Evolutionary conservation across 2,329 filamentous ascomycete species (phyloP).

Genomic region (Rhexocercosporidium sp.): DNA sequence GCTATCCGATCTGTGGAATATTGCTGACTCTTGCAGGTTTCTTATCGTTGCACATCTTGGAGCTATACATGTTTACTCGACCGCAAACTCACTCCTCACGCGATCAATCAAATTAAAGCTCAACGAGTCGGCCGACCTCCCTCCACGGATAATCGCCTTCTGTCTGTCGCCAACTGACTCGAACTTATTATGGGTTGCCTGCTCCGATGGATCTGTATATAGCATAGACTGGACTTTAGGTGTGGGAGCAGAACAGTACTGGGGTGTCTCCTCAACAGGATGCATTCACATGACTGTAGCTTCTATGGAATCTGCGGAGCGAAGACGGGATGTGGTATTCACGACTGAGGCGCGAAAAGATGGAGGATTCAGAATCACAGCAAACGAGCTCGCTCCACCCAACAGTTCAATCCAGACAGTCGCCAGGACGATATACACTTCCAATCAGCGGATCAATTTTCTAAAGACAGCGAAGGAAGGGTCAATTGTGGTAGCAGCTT

Average conservation of each 20-base stretch:
- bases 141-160: slow-evolving; percentile 45
- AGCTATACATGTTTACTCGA: slow-evolving; percentile 80
- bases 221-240: slow-evolving; percentile 63
- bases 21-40: slow-evolving; percentile 51
- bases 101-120: slow-evolving; percentile 66
- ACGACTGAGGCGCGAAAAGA: slow-evolving; percentile 41
- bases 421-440: slow-evolving; percentile 48
- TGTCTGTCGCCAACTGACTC: slow-evolving; percentile 49
- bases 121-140: slow-evolving; percentile 33
- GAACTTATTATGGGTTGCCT: slow-evolving; percentile 63
- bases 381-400: slow-evolving; percentile 43
- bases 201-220: slow-evolving; percentile 62
- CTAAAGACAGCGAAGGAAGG: slow-evolving; percentile 60
- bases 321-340: slow-evolving; percentile 43
- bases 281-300: slow-evolving; percentile 44
- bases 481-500: slow-evolving; percentile 61
- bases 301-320: slow-evolving; percentile 41
- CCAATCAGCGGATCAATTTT: slow-evolving; percentile 48
- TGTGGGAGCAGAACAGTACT: slow-evolving; percentile 48
- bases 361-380: slow-evolving; percentile 42
- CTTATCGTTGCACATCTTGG: slow-evolving; percentile 77
- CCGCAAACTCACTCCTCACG: slow-evolving; percentile 79
- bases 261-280: slow-evolving; percentile 44
- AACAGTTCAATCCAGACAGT: slow-evolving; percentile 37
- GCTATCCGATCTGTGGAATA: slow-evolving; percentile 22